Percentiles rank a stretch among this genome's conserved stretches.
phyloP scores from a whole-genome alignment of 2,329 filamentous ascomycete species.

The Aureobasidium sp. region DNA sequence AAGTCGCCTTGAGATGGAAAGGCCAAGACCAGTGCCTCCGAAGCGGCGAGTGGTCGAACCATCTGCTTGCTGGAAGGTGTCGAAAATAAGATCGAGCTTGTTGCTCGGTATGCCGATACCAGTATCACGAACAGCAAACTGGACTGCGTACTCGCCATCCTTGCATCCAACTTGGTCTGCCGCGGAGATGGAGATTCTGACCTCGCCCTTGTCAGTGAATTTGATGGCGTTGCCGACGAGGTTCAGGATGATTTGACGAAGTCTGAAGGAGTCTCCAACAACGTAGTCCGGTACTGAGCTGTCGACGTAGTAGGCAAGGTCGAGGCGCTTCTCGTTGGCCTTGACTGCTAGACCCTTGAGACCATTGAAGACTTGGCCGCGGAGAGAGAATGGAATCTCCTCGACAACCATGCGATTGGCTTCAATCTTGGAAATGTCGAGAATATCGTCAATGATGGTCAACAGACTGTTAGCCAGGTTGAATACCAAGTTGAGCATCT shows the following conservation, averaged over 20 bases:
- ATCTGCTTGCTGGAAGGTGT: slow-evolving; percentile 97
- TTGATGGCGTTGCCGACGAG: slow-evolving; percentile 98
- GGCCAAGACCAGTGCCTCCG: slow-evolving; percentile 83
- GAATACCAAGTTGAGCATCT: slow-evolving; percentile 98
- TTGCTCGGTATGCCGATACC: slow-evolving; percentile 94
- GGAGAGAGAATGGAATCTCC: slow-evolving; percentile 90
- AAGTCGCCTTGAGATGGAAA: slow-evolving; percentile 91
- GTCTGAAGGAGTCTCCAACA: slow-evolving; percentile 90
- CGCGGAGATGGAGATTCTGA: slow-evolving; percentile 83
- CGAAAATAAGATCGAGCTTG: slow-evolving; percentile 95
- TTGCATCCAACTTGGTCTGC: slow-evolving; percentile 59
- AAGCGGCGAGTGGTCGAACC: slow-evolving; percentile 95
- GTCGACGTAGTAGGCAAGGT: slow-evolving; percentile 88
- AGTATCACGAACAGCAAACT: slow-evolving; percentile 92
- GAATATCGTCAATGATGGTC: slow-evolving; percentile 84
- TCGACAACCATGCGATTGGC: slow-evolving; percentile 98
- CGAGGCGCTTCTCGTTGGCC: slow-evolving; percentile 90
- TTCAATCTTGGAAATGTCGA: slow-evolving; percentile 72
- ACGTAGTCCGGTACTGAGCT: slow-evolving; percentile 91
- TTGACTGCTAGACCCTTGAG: slow-evolving; percentile 95
- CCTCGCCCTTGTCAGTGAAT: slow-evolving; percentile 94
- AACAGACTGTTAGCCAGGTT: slow-evolving; percentile 91
- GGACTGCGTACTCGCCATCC: slow-evolving; percentile 78
- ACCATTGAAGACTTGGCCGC: slow-evolving; percentile 93
- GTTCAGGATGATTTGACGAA: slow-evolving; percentile 94